A percentile compares a stretch with the other conserved stretches of the same genome.
Evolutionary conservation across 1,284 basidiomycete genomes (phyloP).

Genomic region (Coniferiporia weirii): DNA sequence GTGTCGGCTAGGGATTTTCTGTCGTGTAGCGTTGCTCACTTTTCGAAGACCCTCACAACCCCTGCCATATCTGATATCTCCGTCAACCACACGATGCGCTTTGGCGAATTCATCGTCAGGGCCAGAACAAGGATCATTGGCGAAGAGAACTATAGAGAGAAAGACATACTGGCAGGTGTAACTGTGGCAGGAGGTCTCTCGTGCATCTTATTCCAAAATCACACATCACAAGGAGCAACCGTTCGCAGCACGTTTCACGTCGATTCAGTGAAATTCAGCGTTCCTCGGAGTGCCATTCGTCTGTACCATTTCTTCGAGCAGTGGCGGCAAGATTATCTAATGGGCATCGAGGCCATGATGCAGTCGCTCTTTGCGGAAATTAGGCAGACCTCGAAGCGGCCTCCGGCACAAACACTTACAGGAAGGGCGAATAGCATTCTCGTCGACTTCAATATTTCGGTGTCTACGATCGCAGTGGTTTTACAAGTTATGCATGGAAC

Average conservation of each 20-base stretch:
- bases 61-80: conserved; percentile 31
- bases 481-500: conserved; percentile 81
- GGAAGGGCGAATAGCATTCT: conserved; percentile 25
- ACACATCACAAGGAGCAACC: conserved; percentile 9
- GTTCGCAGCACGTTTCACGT: conserved; percentile 42
- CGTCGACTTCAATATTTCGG: conserved; percentile 46
- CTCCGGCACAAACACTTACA: conserved; percentile 24
- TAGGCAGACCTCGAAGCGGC: conserved; percentile 31
- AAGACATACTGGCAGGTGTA: conserved; percentile 57
- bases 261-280: conserved; percentile 44
- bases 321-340: conserved; percentile 74
- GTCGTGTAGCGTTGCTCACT: conserved; percentile 30
- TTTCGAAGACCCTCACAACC: conserved; percentile 30
- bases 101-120: conserved; percentile 47
- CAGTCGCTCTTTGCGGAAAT: conserved; percentile 62
- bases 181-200: conserved; percentile 35
- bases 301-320: conserved; percentile 73
- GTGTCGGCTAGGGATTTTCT: conserved; percentile 38
- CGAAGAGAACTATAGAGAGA: conserved; percentile 32
- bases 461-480: conserved; percentile 47
- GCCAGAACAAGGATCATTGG: conserved; percentile 46
- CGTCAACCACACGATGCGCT: conserved; percentile 42
- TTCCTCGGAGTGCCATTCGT: conserved; percentile 75
- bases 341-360: conserved; percentile 61
- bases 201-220: conserved; percentile 11